Evolutionary conservation across 2,329 filamentous ascomycete species (phyloP).

Genomic region (Diaporthe humulicola): DNA sequence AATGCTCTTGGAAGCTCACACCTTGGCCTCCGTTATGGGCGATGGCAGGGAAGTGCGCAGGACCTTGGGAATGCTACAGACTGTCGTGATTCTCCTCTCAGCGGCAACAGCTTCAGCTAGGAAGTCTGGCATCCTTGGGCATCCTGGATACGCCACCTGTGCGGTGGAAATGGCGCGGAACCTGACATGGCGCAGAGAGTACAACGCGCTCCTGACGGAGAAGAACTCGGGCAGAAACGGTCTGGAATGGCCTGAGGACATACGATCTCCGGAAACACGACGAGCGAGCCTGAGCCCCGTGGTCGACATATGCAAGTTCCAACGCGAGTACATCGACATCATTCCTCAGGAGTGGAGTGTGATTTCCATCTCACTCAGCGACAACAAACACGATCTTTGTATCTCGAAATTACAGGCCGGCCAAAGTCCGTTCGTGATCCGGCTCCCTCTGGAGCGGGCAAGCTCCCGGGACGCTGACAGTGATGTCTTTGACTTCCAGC

Average conservation of each 20-base stretch:
- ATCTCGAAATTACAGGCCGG: conserved; percentile 86
- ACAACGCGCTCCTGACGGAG: conserved; percentile 63
- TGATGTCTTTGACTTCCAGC: conserved; percentile 86
- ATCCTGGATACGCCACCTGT: conserved; percentile 71
- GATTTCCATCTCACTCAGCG: conserved; percentile 86
- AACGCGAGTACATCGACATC: conserved; percentile 85
- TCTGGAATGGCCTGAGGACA: conserved; percentile 52
- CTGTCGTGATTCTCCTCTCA: conserved; percentile 74
- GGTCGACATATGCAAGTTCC: conserved; percentile 74
- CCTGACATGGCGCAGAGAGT: conserved; percentile 75
- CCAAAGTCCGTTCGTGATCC: conserved; percentile 85
- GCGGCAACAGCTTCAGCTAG: conserved; percentile 66
- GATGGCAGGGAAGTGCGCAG: conserved; percentile 73
- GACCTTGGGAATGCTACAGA: conserved; percentile 74
- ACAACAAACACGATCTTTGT: conserved; percentile 85
- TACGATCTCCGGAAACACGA: conserved; percentile 48
- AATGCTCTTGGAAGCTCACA: conserved; percentile 73
- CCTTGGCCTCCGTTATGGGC: conserved; percentile 64
- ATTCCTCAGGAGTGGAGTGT: conserved; percentile 88
- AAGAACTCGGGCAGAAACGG: conserved; percentile 58
- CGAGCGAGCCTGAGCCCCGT: conserved; percentile 61
- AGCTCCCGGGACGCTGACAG: conserved; percentile 82
- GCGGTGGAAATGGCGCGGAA: conserved; percentile 79
- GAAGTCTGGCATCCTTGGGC: conserved; percentile 54
- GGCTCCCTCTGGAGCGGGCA: conserved; percentile 86